Evolutionary conservation across 192 early-diverging fungal genomes (phyloP).

Genomic region (Gamsiella multidivaricata): DNA sequence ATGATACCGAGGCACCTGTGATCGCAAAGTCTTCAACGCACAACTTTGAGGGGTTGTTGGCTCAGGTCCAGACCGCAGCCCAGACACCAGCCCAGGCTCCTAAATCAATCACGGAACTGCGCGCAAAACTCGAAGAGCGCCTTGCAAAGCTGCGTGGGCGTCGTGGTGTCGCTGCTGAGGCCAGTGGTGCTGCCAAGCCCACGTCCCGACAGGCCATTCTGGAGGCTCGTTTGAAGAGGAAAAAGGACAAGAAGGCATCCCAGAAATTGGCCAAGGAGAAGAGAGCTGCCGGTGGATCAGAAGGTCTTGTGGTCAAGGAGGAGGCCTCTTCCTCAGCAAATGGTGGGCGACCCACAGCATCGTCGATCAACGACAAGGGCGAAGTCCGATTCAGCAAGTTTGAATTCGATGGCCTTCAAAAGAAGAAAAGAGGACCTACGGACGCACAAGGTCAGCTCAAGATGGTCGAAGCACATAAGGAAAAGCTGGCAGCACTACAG

Average conservation of each 20-base stretch:
- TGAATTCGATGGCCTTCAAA: conserved; percentile 69
- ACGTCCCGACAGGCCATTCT: conserved; percentile 79
- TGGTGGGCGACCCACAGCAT: conserved; percentile 39
- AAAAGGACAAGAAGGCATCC: conserved; percentile 72
- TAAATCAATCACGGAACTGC: conserved; percentile 38
- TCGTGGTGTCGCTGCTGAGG: conserved; percentile 24
- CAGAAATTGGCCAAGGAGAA: conserved; percentile 71
- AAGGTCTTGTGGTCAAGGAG: conserved; percentile 62
- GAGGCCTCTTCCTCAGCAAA: conserved; percentile 13
- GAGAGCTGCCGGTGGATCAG: conserved; percentile 57
- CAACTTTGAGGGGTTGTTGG: conserved; percentile 42
- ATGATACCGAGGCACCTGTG: conserved; percentile 42
- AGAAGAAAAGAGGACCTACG: conserved; percentile 72
- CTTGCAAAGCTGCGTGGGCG: conserved; percentile 46
- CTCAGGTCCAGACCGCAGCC: conserved; percentile 38
- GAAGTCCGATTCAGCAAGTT: conserved; percentile 76
- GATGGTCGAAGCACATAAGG: conserved; percentile 76
- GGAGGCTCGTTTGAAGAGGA: conserved; percentile 77
- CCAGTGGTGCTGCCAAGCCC: conserved; percentile 58
- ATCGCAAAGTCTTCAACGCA: conserved; percentile 37
- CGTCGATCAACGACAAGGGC: conserved; percentile 63
- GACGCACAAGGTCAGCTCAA: conserved; percentile 74
- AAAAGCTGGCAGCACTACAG: conserved; percentile 81
- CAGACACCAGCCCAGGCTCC: conserved; percentile 48
- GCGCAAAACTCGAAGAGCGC: conserved; percentile 47